Conservation (phyloP, 2,329 filamentous ascomycete species). For the Sphaerulina vaccinii region DNA sequence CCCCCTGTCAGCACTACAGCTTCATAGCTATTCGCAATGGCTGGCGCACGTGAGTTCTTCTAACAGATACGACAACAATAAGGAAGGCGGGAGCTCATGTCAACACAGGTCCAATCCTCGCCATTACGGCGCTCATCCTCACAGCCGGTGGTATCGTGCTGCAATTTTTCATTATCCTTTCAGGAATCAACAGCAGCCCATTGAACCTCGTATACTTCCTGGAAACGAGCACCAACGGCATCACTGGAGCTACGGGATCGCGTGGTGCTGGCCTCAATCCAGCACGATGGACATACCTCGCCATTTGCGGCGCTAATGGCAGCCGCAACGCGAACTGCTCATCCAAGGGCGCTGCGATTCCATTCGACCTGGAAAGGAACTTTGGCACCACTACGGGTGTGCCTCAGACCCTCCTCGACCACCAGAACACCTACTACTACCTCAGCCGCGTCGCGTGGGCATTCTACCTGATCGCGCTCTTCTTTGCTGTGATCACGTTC, state of each 20-base stretch:
- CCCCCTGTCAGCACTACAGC: conserved; percentile 7
- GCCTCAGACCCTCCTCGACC: conserved; percentile 55
- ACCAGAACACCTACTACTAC: conserved; percentile 70
- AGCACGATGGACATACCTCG: conserved; percentile 90
- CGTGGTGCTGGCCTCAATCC: conserved; percentile 55
- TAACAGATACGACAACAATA: not conserved
- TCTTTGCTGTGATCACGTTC: conserved; percentile 71
- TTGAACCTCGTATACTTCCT: conserved; percentile 83
- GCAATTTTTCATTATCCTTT: conserved; percentile 65
- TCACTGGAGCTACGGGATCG: conserved; percentile 52
- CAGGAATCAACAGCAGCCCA: conserved; percentile 56
- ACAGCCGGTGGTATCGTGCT: conserved; percentile 62
- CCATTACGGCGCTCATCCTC: conserved; percentile 59
- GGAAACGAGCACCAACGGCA: conserved; percentile 70
- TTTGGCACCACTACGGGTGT: conserved; percentile 58
- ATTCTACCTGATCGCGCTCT: conserved; percentile 79
- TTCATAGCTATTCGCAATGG: conserved; percentile 18
- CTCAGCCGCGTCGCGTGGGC: conserved; percentile 91
- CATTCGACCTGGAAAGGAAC: conserved; percentile 61
- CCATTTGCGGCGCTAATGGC: conserved; percentile 65
- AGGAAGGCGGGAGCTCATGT: not conserved
- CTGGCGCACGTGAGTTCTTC: conserved; percentile 23
- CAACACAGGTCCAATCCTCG: conserved; percentile 55
- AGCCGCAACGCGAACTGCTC: conserved; percentile 63
- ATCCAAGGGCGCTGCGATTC: conserved; percentile 59